phyloP scores from a whole-genome alignment of 176 grass and related monocot genomes.

The Carex myosuroides region DNA sequence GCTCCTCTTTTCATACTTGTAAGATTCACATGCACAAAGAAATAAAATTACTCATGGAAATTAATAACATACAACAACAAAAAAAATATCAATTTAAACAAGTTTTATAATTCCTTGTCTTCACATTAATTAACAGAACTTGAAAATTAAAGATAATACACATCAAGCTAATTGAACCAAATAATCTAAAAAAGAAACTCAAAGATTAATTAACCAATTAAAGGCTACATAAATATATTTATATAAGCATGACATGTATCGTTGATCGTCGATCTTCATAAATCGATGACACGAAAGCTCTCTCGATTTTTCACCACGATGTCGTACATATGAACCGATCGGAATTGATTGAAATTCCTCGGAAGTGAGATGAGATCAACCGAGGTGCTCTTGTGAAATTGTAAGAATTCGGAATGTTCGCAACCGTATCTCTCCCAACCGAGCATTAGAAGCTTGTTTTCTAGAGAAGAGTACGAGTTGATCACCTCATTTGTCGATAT shows the following conservation, averaged over 20 bases:
- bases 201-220: too few species aligned
- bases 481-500: constrained; percentile 61
- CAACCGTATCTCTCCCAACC: constrained; percentile 85
- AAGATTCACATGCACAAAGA: not conserved
- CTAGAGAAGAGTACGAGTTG: constrained; percentile 51
- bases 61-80: not conserved
- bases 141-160: not conserved
- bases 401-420: constrained; percentile 28
- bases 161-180: not conserved
- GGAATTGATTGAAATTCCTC: constrained; percentile 51
- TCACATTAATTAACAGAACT: not conserved
- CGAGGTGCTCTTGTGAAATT: constrained; percentile 79
- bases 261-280: constrained; percentile 15
- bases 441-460: constrained; percentile 56
- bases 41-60: not conserved
- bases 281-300: constrained; percentile 67
- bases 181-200: too few species aligned
- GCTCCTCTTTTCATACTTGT: not conserved
- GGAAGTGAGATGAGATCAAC: constrained; percentile 97
- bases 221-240: too few species aligned
- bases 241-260: too few species aligned
- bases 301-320: constrained; percentile 92
- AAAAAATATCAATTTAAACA: not conserved
- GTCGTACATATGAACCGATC: constrained; percentile 93
- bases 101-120: not conserved